These are phyloP conservation scores for Ochetophila trinervis DNA, from an alignment of 306 rosid genomes.

Conservation along the genomic window DNA sequence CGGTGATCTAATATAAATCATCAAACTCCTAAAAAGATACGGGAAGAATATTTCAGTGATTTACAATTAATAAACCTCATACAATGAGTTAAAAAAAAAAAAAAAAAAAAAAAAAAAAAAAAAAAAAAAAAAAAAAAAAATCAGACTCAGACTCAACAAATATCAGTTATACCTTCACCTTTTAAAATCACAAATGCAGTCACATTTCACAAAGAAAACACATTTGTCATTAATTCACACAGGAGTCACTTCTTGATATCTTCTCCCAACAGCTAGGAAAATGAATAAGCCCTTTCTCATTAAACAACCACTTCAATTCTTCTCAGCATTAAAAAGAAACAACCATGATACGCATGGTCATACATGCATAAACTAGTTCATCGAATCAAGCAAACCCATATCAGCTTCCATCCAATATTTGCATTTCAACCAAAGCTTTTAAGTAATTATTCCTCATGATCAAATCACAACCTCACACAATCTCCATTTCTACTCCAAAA, in stretches of 20 bases:
- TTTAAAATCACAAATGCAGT: constrained; percentile 9
- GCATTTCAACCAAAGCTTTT: not conserved
- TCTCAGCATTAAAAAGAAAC: not conserved
- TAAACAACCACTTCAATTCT: not conserved
- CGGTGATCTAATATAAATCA: constrained; percentile 10
- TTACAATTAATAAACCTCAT: constrained; percentile 4
- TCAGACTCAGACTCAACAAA: not conserved
- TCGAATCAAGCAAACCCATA: constrained; percentile 1
- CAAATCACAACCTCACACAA: no score
- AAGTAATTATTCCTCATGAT: not conserved
- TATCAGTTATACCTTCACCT: not conserved
- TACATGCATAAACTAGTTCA: not conserved
- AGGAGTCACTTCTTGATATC: not conserved
- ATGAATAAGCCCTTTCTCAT: not conserved
- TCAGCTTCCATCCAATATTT: not conserved
- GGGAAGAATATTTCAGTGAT: not conserved
- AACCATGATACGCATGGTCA: not conserved
- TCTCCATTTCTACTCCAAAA: no score
- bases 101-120: no score
- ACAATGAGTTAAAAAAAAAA: not conserved
- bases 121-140: no score
- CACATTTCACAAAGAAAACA: constrained; percentile 1
- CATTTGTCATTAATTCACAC: constrained; percentile 8
- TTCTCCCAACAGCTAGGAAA: not conserved
- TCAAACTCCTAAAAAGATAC: not conserved